Evolutionary conservation across 2,329 filamentous ascomycete genomes (phyloP).

Genomic region (Ophiognomonia clavigignenti-juglandacearum): DNA sequence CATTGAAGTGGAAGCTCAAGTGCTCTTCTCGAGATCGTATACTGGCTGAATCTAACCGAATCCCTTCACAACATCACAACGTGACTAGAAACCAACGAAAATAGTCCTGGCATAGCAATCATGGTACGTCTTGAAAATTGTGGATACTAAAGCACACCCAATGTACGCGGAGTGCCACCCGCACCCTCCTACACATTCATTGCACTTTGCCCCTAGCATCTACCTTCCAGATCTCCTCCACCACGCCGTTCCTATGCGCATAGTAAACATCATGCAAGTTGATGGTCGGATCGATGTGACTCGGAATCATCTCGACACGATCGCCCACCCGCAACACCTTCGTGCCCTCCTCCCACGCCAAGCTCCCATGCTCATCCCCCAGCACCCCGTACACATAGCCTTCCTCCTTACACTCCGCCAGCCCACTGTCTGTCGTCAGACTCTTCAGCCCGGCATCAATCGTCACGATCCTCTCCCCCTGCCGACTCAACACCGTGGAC

Average conservation of each 20-base stretch:
- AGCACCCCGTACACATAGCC: conserved; percentile 38
- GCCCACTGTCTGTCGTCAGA: conserved; percentile 46
- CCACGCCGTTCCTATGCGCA: conserved; percentile 39
- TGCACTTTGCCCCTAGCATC: conserved; percentile 48
- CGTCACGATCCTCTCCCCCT: conserved; percentile 37
- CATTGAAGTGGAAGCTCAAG: too few relatives aligned
- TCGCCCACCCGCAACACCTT: conserved; percentile 37
- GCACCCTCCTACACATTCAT: conserved; percentile 23
- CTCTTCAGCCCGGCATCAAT: conserved; percentile 47
- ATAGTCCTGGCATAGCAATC: too few relatives aligned
- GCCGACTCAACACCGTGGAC: conserved; percentile 43
- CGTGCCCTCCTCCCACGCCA: conserved; percentile 36
- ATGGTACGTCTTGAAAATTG: too few relatives aligned
- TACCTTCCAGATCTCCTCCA: conserved; percentile 48
- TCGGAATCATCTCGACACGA: conserved; percentile 46
- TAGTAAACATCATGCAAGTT: conserved; percentile 49
- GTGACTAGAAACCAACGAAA: too few relatives aligned
- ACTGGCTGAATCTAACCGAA: too few relatives aligned
- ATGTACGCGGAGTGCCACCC: too few relatives aligned
- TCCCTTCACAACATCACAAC: too few relatives aligned
- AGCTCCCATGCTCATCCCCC: conserved; percentile 44
- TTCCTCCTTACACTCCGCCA: conserved; percentile 40
- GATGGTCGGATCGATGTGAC: conserved; percentile 50
- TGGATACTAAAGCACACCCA: too few relatives aligned
- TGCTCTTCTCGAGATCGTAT: too few relatives aligned